Percentiles rank a stretch among this genome's conserved stretches.
Evolutionary conservation across 768 basidiomycete species (phyloP).

Genomic region (Mycena rebaudengoi): DNA sequence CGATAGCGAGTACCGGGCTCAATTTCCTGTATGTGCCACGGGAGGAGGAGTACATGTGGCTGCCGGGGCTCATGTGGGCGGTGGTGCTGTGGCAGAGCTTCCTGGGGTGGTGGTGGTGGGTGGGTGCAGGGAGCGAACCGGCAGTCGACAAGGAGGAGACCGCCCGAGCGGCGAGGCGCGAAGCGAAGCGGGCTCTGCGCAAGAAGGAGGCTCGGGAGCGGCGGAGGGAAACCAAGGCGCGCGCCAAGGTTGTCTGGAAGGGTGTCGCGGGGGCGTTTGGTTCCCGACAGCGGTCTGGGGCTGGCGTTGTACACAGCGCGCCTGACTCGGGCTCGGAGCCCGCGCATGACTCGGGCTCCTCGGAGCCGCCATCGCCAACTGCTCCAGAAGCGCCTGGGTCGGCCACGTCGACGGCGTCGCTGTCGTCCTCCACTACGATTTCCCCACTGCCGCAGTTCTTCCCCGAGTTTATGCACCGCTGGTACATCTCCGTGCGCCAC

Average conservation of each 20-base stretch:
- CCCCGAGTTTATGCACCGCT: slow-evolving; percentile 54
- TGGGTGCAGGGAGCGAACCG: slow-evolving; percentile 88
- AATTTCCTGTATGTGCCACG: slow-evolving; percentile 88
- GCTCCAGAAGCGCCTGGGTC: slow-evolving; percentile 6
- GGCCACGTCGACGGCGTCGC: slow-evolving; percentile 21
- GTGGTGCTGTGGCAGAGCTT: slow-evolving; percentile 98
- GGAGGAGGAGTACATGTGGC: slow-evolving; percentile 90
- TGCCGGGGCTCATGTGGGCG: slow-evolving; percentile 89
- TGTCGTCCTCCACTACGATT: slow-evolving; percentile 16
- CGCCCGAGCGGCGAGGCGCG: slow-evolving; percentile 64
- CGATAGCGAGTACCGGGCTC: slow-evolving; percentile 82
- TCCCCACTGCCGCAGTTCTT: slow-evolving; percentile 44
- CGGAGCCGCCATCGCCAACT: slow-evolving; percentile 13
- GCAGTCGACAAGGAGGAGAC: slow-evolving; percentile 61
- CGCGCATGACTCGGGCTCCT: not conserved
- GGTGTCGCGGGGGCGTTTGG: slow-evolving; percentile 64
- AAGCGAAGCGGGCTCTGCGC: slow-evolving; percentile 63
- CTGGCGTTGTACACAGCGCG: too few relatives aligned
- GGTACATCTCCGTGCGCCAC: slow-evolving; percentile 69
- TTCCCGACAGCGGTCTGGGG: slow-evolving; percentile 3
- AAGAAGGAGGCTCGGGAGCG: slow-evolving; percentile 56
- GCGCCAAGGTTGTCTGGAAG: slow-evolving; percentile 64
- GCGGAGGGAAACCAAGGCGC: slow-evolving; percentile 58
- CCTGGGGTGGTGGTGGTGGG: slow-evolving; percentile 99
- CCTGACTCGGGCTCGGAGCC: not conserved